Conservation (phyloP, 768 basidiomycete species). For the Candolleomyces efflorescens region DNA sequence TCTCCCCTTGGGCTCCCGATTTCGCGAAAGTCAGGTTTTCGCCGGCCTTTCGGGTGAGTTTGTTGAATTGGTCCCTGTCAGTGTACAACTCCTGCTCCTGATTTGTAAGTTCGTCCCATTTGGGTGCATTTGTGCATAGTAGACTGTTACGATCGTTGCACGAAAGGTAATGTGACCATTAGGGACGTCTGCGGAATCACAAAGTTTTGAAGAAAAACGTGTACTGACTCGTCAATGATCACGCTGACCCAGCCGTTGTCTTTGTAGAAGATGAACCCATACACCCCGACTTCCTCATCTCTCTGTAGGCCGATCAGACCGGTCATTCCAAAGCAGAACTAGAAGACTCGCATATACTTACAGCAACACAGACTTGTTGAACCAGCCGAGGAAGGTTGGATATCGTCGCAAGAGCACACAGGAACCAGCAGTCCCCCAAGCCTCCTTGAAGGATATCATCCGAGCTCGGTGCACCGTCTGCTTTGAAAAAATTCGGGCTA, state of each 20-base stretch:
- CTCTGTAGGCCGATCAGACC: slow-evolving; percentile 22
- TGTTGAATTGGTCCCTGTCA: slow-evolving; percentile 43
- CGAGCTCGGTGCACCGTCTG: slow-evolving; percentile 33
- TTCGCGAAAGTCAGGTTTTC: slow-evolving; percentile 48
- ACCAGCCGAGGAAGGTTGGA: slow-evolving; percentile 39
- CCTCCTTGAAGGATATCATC: slow-evolving; percentile 46
- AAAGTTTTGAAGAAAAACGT: neutral
- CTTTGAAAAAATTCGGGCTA: slow-evolving; percentile 43
- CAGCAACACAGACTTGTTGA: slow-evolving; percentile 44
- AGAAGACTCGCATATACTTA: slow-evolving; percentile 11
- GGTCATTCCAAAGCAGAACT: neutral
- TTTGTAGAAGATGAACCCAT: slow-evolving; percentile 55
- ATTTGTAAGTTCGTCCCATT: slow-evolving; percentile 43
- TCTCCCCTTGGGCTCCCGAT: slow-evolving; percentile 44
- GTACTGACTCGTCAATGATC: slow-evolving; percentile 53
- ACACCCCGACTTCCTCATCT: slow-evolving; percentile 52
- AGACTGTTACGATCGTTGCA: slow-evolving; percentile 26
- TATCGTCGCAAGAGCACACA: slow-evolving; percentile 48
- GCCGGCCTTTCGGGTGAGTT: slow-evolving; percentile 40
- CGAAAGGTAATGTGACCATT: neutral
- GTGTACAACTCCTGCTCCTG: slow-evolving; percentile 44
- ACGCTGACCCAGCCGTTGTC: slow-evolving; percentile 49
- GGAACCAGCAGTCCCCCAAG: slow-evolving; percentile 51
- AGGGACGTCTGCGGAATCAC: no score
- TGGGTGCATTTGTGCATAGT: slow-evolving; percentile 45